phyloP scores from a whole-genome alignment of 169 alveolate species.

The Cytauxzoon felis region DNA sequence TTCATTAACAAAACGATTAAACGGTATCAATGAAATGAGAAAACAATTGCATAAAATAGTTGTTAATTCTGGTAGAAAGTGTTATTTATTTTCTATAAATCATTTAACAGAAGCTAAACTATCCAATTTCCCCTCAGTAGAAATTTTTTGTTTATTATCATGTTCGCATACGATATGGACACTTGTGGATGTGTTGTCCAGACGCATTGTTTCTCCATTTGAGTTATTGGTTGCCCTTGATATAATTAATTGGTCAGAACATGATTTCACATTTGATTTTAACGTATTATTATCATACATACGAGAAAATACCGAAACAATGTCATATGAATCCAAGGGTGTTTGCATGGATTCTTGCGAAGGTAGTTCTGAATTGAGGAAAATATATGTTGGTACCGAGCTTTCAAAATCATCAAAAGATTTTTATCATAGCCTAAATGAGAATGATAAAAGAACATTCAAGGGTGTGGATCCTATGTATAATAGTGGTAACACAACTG shows the following conservation, averaged over 20 bases:
- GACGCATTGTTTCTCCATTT: constrained; percentile 58
- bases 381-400: constrained; percentile 6
- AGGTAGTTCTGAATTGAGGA: constrained; percentile 6
- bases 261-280: constrained; percentile 57
- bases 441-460: constrained; percentile 25
- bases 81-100: constrained; percentile 58
- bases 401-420: constrained; percentile 7
- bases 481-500: background rate
- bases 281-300: constrained; percentile 2
- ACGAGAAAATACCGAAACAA: background rate
- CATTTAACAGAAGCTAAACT: constrained; percentile 68
- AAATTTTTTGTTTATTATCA: constrained; percentile 62
- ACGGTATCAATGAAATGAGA: constrained; percentile 37
- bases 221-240: constrained; percentile 68
- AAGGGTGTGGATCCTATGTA: constrained; percentile 50
- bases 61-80: constrained; percentile 32
- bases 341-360: constrained; percentile 6
- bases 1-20: constrained; percentile 40
- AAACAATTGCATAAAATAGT: constrained; percentile 30
- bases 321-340: background rate
- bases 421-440: constrained; percentile 8
- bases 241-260: constrained; percentile 60
- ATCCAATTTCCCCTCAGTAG: constrained; percentile 65
- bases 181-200: constrained; percentile 44
- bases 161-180: constrained; percentile 51